Conservation (phyloP, 164 flowering plant species). For the Cinnamomum micranthum region DNA sequence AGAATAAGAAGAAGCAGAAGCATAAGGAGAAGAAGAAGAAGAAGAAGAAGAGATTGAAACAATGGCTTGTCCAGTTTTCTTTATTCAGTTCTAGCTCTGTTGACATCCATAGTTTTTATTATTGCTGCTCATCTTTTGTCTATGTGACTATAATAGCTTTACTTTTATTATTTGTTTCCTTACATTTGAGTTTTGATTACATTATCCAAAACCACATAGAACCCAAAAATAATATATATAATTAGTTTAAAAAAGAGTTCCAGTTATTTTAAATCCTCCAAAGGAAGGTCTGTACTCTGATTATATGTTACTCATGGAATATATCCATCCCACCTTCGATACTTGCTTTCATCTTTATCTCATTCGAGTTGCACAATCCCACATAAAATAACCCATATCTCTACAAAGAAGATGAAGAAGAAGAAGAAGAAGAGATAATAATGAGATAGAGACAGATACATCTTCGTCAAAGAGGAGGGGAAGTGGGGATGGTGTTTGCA, state of each 20-base stretch:
- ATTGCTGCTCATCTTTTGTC: not conserved
- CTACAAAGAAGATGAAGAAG: not conserved
- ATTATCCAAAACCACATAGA: constrained; percentile 1
- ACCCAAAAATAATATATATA: not conserved
- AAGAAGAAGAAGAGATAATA: too few relatives aligned
- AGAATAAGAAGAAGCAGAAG: not conserved
- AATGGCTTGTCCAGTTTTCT: constrained; percentile 5
- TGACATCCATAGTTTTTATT: not conserved
- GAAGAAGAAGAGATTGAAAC: constrained; percentile 5
- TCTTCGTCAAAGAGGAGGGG: not conserved
- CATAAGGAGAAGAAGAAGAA: constrained; percentile 11
- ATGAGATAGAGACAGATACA: not conserved
- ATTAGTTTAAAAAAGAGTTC: not conserved
- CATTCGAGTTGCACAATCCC: not conserved
- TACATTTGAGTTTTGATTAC: constrained; percentile 12
- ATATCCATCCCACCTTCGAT: not conserved
- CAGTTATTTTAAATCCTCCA: not conserved
- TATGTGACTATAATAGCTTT: not conserved
- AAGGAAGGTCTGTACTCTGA: too few relatives aligned
- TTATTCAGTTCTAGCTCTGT: constrained; percentile 4
- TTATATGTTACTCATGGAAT: not conserved
- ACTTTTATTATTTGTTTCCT: not conserved
- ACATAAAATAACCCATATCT: not conserved
- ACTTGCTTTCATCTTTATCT: not conserved
- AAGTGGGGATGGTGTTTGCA: not conserved